phyloP scores from a whole-genome alignment of 768 basidiomycete genomes.

The Leccinum longicurvipes region DNA sequence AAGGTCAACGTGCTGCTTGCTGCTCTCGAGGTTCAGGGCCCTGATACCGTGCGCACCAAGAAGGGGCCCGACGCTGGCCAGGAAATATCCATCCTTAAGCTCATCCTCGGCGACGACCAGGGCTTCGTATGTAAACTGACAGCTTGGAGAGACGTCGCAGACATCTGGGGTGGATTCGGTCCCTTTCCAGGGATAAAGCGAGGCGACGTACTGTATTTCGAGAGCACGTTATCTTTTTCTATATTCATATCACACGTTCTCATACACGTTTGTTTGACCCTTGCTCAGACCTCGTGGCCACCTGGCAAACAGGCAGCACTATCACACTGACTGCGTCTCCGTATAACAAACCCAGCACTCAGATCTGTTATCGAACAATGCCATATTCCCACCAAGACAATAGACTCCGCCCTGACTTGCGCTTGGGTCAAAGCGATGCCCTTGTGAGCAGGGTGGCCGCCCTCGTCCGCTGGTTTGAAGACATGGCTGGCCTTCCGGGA shows the following conservation, averaged over 20 bases:
- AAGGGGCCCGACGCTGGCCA: conserved; percentile 68
- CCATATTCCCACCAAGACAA: conserved; percentile 59
- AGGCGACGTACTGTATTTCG: conserved; percentile 69
- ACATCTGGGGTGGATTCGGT: conserved; percentile 58
- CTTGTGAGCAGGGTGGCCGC: conserved; percentile 63
- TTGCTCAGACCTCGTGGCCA: conserved; percentile 49
- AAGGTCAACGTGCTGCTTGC: conserved; percentile 63
- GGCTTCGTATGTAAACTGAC: conserved; percentile 68
- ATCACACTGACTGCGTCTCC: conserved; percentile 66
- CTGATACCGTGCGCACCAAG: conserved; percentile 63
- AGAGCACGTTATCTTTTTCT: conserved; percentile 47
- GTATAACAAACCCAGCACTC: conserved; percentile 53
- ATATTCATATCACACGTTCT: conserved; percentile 11
- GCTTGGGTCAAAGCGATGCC: conserved; percentile 67
- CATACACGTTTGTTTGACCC: conserved; percentile 15
- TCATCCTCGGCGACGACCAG: conserved; percentile 72
- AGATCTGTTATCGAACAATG: conserved; percentile 80
- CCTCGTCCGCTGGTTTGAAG: conserved; percentile 69
- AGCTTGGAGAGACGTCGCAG: conserved; percentile 76
- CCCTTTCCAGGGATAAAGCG: conserved; percentile 48
- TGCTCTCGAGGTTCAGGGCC: conserved; percentile 73
- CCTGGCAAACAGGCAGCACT: conserved; percentile 42
- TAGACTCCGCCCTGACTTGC: conserved; percentile 65
- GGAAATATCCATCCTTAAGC: conserved; percentile 62
- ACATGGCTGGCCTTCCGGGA: conserved; percentile 57